These are phyloP conservation scores for Phytopythium litorale DNA, from an alignment of 352 stramenopile genomes.

Conservation along the genomic window DNA sequence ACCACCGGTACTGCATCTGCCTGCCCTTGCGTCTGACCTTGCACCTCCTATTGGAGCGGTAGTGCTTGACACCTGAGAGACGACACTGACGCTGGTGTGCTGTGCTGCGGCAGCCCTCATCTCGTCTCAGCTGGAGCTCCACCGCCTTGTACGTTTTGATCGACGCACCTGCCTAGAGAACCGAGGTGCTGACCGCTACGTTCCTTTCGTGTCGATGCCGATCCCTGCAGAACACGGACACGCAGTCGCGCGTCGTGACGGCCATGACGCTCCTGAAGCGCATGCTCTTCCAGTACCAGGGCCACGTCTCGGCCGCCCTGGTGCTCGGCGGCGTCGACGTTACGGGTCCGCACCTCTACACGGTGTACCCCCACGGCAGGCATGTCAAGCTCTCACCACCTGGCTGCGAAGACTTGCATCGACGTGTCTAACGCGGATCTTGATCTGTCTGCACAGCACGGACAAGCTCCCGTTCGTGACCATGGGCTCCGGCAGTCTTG, in stretches of 20 bases:
- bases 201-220: background rate
- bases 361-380: conserved; percentile 97
- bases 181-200: too few relatives aligned
- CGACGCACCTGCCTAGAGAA: too few relatives aligned
- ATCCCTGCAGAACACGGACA: conserved; percentile 60
- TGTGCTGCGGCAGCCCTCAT: conserved; percentile 37
- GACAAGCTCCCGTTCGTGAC: conserved; percentile 97
- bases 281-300: conserved; percentile 97
- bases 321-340: conserved; percentile 98
- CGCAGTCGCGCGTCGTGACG: conserved; percentile 92
- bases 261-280: conserved; percentile 97
- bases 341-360: conserved; percentile 95
- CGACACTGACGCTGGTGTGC: background rate
- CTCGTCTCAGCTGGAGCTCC: conserved; percentile 93
- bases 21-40: background rate
- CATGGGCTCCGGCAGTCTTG: conserved; percentile 98
- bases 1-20: conserved; percentile 39
- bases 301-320: conserved; percentile 94
- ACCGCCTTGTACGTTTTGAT: conserved; percentile 82
- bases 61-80: background rate
- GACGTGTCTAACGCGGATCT: conserved; percentile 4
- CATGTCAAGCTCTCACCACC: conserved; percentile 2
- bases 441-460: conserved; percentile 49
- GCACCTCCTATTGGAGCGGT: too few relatives aligned
- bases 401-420: background rate